A percentile compares a stretch with the other conserved stretches of the same genome.
phyloP scores from a whole-genome alignment of 345 rosid genomes.

The Murraya koenigii region DNA sequence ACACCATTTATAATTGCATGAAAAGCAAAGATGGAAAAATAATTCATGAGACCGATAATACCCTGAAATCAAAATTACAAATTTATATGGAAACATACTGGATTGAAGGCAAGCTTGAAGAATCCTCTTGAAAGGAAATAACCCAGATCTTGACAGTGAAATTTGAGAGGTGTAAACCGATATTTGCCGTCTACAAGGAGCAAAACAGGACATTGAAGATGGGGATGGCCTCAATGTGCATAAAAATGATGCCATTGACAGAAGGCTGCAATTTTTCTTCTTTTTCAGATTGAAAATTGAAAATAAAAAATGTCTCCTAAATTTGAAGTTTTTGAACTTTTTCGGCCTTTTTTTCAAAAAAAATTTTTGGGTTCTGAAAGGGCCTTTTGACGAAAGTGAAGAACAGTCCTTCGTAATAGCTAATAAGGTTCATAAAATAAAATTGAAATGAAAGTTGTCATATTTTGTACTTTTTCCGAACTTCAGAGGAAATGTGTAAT shows the following conservation, averaged over 20 bases:
- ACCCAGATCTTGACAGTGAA: conserved; percentile 32
- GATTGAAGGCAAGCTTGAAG: conserved; percentile 52
- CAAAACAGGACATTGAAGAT: conserved; percentile 32
- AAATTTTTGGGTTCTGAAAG: not conserved
- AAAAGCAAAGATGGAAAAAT: not conserved
- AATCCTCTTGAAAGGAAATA: conserved; percentile 43
- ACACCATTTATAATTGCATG: conserved; percentile 1
- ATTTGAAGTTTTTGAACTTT: not conserved
- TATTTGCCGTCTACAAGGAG: conserved; percentile 36
- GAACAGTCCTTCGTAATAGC: not conserved
- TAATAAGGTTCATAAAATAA: not conserved
- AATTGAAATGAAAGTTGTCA: not conserved
- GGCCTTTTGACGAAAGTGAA: not conserved
- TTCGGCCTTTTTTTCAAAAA: not conserved
- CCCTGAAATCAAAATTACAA: not conserved
- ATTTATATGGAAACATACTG: conserved; percentile 33
- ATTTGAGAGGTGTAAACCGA: conserved; percentile 20
- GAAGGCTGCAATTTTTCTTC: not conserved
- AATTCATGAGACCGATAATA: not conserved
- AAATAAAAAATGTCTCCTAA: too few species aligned
- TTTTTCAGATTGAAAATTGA: not conserved
- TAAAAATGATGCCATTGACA: conserved; percentile 43
- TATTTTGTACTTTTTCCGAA: too few species aligned
- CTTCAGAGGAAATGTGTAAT: too few species aligned
- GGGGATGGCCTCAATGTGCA: conserved; percentile 38